Evolutionary conservation across 2,329 filamentous ascomycete species (phyloP).

Genomic region (Diaporthe nobilis): DNA sequence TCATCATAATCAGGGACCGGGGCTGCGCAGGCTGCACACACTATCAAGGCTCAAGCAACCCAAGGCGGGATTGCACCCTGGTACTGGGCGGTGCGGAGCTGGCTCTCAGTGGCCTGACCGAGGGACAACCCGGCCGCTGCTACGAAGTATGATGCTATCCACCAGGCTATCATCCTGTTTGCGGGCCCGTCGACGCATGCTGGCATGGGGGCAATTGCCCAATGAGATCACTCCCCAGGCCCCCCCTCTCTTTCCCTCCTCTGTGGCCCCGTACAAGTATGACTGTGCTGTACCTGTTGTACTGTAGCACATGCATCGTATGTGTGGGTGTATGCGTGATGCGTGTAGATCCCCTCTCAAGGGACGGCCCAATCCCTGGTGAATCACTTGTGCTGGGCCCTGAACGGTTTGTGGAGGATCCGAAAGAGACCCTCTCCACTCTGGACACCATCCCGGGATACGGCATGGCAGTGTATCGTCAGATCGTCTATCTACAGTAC

Average conservation of each 20-base stretch:
- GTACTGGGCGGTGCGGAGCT: constrained; percentile 17
- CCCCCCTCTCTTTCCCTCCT: not conserved
- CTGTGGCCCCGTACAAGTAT: not conserved
- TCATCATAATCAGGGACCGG: constrained; percentile 25
- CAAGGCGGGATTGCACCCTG: constrained; percentile 24
- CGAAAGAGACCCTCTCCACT: not conserved
- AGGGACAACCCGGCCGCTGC: constrained; percentile 29
- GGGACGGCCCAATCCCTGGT: constrained; percentile 8
- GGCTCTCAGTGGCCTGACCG: constrained; percentile 13
- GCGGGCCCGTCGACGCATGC: constrained; percentile 18
- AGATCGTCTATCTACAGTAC: not conserved
- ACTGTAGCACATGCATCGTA: not conserved
- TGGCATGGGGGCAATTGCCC: constrained; percentile 34
- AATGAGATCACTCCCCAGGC: constrained; percentile 23
- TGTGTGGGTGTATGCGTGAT: not conserved
- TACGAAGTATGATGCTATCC: constrained; percentile 38
- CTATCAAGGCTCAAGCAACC: not conserved
- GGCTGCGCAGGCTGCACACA: not conserved
- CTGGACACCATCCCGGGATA: not conserved
- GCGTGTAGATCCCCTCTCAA: not conserved
- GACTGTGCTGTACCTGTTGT: not conserved
- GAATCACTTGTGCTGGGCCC: not conserved
- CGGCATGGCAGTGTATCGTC: not conserved
- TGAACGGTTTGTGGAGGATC: constrained; percentile 12
- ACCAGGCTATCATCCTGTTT: constrained; percentile 41